Conservation (phyloP, 345 rosid species). For the sweet orange (Citrus sinensis) region DVS_A1.0 CM039166.1:20264001-20264500, state of each 20-base stretch:
- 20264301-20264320: background rate
- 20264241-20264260: background rate
- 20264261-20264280: background rate
- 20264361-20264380: background rate
- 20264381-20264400: background rate
- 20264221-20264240: background rate
- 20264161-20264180: slow-evolving; percentile 91
- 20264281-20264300: background rate
- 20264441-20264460: slow-evolving; percentile 18
- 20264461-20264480: slow-evolving; percentile 93
- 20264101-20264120: slow-evolving; percentile 7
- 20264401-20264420: background rate
- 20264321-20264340: background rate
- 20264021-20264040: slow-evolving; percentile 49
- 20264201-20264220: slow-evolving; percentile 1
- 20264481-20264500: slow-evolving; percentile 88
- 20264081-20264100: background rate
- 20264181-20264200: slow-evolving; percentile 38
- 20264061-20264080: background rate
- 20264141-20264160: slow-evolving; percentile 95
- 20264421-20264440: background rate
- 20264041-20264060: slow-evolving; percentile 4
- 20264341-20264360: background rate
- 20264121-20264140: slow-evolving; percentile 94
- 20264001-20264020: slow-evolving; percentile 91